Percentiles rank a stretch among this genome's conserved stretches.
Conservation (phyloP, 2,329 filamentous ascomycete species). For the Sporothrix curviconia region DNA sequence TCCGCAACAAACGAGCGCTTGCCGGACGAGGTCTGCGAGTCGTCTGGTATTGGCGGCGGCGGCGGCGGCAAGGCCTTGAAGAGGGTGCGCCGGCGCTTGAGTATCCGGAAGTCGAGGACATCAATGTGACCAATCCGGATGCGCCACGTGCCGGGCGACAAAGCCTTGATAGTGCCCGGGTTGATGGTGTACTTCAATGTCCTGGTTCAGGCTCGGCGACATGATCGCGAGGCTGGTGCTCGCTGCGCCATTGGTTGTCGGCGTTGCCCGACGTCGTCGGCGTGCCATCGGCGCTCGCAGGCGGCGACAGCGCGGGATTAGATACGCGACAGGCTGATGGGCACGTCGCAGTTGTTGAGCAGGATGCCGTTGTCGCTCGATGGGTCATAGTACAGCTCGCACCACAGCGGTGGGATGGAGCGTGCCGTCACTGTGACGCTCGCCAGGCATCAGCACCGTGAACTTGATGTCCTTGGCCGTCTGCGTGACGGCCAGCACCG, state of each 20-base stretch:
- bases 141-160: constrained; percentile 51
- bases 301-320: constrained; percentile 30
- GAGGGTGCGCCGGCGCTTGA: constrained; percentile 38
- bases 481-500: constrained; percentile 54
- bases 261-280: constrained; percentile 1
- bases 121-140: constrained; percentile 44
- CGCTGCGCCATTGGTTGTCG: not conserved
- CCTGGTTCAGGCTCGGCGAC: constrained; percentile 16
- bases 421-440: constrained; percentile 34
- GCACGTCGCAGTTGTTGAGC: constrained; percentile 48
- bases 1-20: constrained; percentile 46
- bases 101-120: constrained; percentile 51
- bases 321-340: constrained; percentile 43
- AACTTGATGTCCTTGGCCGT: constrained; percentile 55
- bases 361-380: constrained; percentile 53
- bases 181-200: constrained; percentile 30
- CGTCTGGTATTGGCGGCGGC: constrained; percentile 13
- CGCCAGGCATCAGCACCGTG: constrained; percentile 48
- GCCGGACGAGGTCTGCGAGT: constrained; percentile 38
- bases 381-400: constrained; percentile 55
- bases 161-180: constrained; percentile 38
- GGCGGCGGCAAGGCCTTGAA: constrained; percentile 27
- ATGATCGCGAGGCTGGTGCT: not conserved
- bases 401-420: constrained; percentile 48
- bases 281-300: constrained; percentile 25